phyloP scores from a whole-genome alignment of 257 asterid genomes.

The Linderniella brevidens region DNA sequence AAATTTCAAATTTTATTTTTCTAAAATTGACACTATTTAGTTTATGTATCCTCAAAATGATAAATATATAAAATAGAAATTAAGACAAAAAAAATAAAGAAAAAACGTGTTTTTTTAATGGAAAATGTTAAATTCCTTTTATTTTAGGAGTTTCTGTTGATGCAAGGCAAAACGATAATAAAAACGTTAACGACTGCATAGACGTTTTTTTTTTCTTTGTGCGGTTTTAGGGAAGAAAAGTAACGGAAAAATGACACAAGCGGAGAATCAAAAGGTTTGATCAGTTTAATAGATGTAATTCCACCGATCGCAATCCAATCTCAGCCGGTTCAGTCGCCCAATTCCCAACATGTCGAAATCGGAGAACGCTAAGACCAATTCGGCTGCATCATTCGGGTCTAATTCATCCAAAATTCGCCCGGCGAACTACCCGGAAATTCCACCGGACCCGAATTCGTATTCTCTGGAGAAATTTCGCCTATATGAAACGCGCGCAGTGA shows the following conservation, averaged over 20 bases:
- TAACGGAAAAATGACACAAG: slow-evolving; percentile 19
- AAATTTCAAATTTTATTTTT: too few species aligned
- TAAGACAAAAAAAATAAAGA: too few species aligned
- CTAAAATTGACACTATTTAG: too few species aligned
- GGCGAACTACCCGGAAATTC: slow-evolving; percentile 33
- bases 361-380: slow-evolving; percentile 43
- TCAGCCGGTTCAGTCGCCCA: slow-evolving; percentile 10
- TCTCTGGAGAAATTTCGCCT: slow-evolving; percentile 97
- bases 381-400: slow-evolving; percentile 24
- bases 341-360: slow-evolving; percentile 34
- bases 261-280: background rate
- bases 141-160: too few species aligned
- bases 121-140: too few species aligned
- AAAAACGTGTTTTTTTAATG: too few species aligned
- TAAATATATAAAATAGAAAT: too few species aligned
- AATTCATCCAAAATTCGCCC: slow-evolving; percentile 43
- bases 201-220: too few species aligned
- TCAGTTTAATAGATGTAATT: background rate
- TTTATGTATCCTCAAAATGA: too few species aligned
- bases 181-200: too few species aligned
- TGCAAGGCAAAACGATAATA: too few species aligned
- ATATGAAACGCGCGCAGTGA: slow-evolving; percentile 76
- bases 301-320: background rate
- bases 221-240: slow-evolving; percentile 5
- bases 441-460: slow-evolving; percentile 46